Base-by-base conservation (phyloP, 768 basidiomycete genomes). In the Exidia glandulosa region DNA sequence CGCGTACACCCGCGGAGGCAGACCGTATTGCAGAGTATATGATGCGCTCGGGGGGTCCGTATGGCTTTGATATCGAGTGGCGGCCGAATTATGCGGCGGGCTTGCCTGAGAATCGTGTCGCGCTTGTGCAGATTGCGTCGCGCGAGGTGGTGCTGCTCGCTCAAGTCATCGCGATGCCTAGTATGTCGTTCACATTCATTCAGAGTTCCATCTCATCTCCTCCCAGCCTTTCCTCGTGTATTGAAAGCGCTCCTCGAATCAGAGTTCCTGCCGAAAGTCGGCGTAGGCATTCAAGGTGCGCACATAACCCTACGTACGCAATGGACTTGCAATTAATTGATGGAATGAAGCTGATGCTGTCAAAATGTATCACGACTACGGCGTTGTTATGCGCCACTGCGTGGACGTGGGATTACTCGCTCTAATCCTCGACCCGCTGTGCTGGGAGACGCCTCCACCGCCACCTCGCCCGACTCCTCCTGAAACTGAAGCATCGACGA, bases 51-150 rank as follows among this genome's bases (percentile, higher is more conserved):
- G 23, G 58, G 23, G 30, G 62, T 23, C 60, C 61, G 14, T 45
- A 80, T 56, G 90, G 90, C 30, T 83, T 91, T 63, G 90, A 92
- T 67, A 74, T 88, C 36, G 90, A 92, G 71, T 91, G 90, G 88
- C 82, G 78, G 61, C 90, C 90, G 0, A 81, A 66, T 23, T 83
- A 72, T 64, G 62, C 64, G 52, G 83, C 81, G 66, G 82, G 84
- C 23, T 66, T 71, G 29, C 66, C 71, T 30, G 79, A 84, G 69
- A 87, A 90, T 66, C 85, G 78, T 27, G 84, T 88, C 23, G 83
- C 90, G 2, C 76, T 91, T 27, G 76, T 91, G 3, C 89, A 92
- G 67, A 77, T 91, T 19, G 85, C 87, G 2, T 82, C 75, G 62
- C 66, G 71, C 3, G 68, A 81, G 3, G 74, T 69, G 13, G 79